Evolutionary conservation across 1,284 basidiomycete species (phyloP), one percentile per base, ranked within the genome.

Genomic region (Caloboletus firmus): DNA sequence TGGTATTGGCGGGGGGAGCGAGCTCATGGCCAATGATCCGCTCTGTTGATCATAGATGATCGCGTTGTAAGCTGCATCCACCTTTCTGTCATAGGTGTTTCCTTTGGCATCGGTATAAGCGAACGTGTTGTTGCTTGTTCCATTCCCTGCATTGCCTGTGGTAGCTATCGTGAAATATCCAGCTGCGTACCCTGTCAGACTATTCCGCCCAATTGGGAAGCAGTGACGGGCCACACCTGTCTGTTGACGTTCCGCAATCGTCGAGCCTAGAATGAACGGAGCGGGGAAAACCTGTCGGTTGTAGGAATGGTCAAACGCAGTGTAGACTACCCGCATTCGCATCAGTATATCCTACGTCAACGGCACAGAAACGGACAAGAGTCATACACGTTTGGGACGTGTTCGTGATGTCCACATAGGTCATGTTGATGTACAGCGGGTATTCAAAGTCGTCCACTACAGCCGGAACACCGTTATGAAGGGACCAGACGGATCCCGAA

Each of bases 61-160:
- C 59, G 76, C 77, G 63, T 85, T 80, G 60, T 79, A 73, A 9
- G 77, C 78, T 2, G 85, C 83, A 55, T 81, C 76, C 51, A 91
- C 87, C 30, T 74, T 63, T 51, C 87, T 76, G 48, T 72, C 69
- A 67, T 79, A 91, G 0, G 85, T 87, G 68, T 89, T 85, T 43
- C 83, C 84, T 10, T 68, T 67, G 22, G 65, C 59, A 65, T 91
- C 87, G 11, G 66, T 58, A 62, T 90, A 91, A 42, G 66, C 71
- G 69, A 90, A 83, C 10, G 78, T 79, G 67, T 90, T 89, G 67
- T 79, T 81, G 67, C 75, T 88, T 3, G 84, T 87, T 37, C 87
- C 87, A 56, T 87, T 87, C 0, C 84, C 86, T 20, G 56, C 6
- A 24, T 55, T 63, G 28, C 82, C 80, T 1, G 71, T 70, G 7